Evolutionary conservation across 2,329 filamentous ascomycete species (phyloP).

Genomic region (Pseudogymnoascus sp.): DNA sequence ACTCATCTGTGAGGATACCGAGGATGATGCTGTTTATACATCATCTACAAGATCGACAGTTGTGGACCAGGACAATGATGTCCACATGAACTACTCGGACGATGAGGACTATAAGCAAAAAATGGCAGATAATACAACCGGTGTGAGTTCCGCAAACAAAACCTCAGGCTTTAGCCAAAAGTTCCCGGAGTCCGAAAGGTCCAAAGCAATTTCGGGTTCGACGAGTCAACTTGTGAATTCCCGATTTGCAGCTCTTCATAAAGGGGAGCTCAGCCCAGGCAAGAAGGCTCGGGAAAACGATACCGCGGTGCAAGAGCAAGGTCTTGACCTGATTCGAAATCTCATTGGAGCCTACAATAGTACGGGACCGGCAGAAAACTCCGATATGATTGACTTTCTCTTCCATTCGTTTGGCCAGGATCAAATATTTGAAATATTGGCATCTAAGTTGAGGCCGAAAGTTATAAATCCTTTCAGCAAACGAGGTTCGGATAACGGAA

Average conservation of each 20-base stretch:
- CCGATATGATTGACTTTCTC: conserved; percentile 76
- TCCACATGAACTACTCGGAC: conserved; percentile 45
- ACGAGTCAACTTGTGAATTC: conserved; percentile 40
- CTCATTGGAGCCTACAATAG: conserved; percentile 58
- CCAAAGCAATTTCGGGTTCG: conserved; percentile 13
- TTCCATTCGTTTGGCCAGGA: conserved; percentile 68
- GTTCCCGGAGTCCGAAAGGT: background rate
- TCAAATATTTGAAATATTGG: conserved; percentile 71
- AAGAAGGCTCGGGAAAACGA: conserved; percentile 68
- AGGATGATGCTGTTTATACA: conserved; percentile 32
- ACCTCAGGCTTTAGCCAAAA: background rate
- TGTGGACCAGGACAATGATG: conserved; percentile 48
- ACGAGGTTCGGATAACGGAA: conserved; percentile 24
- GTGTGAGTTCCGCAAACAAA: background rate
- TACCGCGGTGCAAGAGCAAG: conserved; percentile 81
- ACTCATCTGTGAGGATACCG: conserved; percentile 59
- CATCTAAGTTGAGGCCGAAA: conserved; percentile 63
- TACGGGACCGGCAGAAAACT: conserved; percentile 42
- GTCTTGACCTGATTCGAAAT: conserved; percentile 82
- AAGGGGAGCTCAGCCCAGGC: conserved; percentile 59
- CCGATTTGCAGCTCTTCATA: conserved; percentile 45
- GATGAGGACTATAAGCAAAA: conserved; percentile 26
- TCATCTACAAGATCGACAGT: conserved; percentile 5
- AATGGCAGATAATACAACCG: background rate
- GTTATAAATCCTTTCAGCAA: conserved; percentile 45